Percentiles rank a stretch among this genome's conserved stretches.
These are phyloP conservation scores for Lantana camara DNA, from an alignment of 257 asterid species.

Conservation along the genomic window DNA sequence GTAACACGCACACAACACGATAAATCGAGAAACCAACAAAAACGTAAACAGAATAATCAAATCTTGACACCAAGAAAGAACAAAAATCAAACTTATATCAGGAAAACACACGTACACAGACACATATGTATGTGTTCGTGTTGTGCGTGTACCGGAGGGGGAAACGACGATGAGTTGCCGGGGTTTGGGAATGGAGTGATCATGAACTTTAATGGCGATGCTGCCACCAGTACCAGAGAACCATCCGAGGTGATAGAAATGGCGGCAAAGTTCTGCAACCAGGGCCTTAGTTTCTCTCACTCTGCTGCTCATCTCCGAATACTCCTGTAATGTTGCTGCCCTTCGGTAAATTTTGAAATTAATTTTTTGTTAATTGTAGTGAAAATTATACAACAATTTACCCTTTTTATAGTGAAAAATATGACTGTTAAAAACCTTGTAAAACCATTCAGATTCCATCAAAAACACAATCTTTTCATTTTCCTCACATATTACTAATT, in stretches of 20 bases:
- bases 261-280: conserved; percentile 90
- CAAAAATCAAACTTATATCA: too few relatives aligned
- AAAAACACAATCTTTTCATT: too few relatives aligned
- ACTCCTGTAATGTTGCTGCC: conserved; percentile 59
- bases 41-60: conserved; percentile 17
- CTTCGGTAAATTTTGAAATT: conserved; percentile 20
- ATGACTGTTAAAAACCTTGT: too few relatives aligned
- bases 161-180: conserved; percentile 90
- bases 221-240: conserved; percentile 99
- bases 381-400: too few relatives aligned
- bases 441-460: too few relatives aligned
- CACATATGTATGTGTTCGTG: neutral
- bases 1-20: neutral
- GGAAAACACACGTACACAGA: too few relatives aligned
- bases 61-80: conserved; percentile 19
- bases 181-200: conserved; percentile 74
- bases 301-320: conserved; percentile 53
- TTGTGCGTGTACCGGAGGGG: conserved; percentile 68
- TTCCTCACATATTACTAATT: too few relatives aligned
- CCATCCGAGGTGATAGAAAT: conserved; percentile 90
- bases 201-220: conserved; percentile 90
- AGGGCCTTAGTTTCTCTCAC: conserved; percentile 71
- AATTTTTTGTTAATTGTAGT: too few relatives aligned
- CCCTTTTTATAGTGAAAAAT: too few relatives aligned
- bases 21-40: conserved; percentile 18